Evolutionary conservation across 768 basidiomycete genomes (phyloP), one percentile per base, ranked within the genome.

Genomic region (Rhodotorula taiwanensis): DNA sequence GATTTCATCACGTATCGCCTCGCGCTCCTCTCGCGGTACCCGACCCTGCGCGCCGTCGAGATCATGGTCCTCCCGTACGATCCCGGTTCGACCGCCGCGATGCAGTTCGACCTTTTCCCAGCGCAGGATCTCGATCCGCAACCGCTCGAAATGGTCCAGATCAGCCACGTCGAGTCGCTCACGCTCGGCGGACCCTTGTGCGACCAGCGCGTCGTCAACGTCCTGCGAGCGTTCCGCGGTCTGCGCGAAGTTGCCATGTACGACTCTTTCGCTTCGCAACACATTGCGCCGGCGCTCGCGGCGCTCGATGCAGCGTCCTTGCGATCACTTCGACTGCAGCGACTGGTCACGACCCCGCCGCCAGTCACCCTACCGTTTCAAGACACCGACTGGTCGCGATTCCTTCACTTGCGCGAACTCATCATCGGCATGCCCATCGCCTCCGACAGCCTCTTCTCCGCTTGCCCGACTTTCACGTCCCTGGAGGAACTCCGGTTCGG

Each of bases 1-100:
- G 64, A 65, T 50, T 65, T 65, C 16, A 30, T 60, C 34, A 55
- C 44, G 21, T 59, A 60, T 34, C 64, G 58, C 33, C 50, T 65
- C 33, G 43, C 58, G 10, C n/a, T 56, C 23, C 41, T 65, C 44
- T 34, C 27, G 0, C 41, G 43, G 0, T 65, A 47, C 39, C 15
- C 25, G 0, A 15, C 50, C 2, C 43, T 60, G 0, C 47, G 48
- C 3, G 8, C 39, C 0, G 39, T 64, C 50, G 55, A 65, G 11
- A 20, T 65, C n/a, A 52, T 56, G 43, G 58, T 60, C 11, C 54
- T 56, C 16, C 58, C 64, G 2, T 60, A 36, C 55, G 64, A 65
- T 44, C 42, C 54, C 10, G 39, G 36, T 4, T 45, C 58, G n/a
- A 28, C 25, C 25, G 20, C 25, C 10, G 51, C 64, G 25, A 43